phyloP scores from a whole-genome alignment of 2,329 filamentous ascomycete species.

The Penicillium expansum region DNA sequence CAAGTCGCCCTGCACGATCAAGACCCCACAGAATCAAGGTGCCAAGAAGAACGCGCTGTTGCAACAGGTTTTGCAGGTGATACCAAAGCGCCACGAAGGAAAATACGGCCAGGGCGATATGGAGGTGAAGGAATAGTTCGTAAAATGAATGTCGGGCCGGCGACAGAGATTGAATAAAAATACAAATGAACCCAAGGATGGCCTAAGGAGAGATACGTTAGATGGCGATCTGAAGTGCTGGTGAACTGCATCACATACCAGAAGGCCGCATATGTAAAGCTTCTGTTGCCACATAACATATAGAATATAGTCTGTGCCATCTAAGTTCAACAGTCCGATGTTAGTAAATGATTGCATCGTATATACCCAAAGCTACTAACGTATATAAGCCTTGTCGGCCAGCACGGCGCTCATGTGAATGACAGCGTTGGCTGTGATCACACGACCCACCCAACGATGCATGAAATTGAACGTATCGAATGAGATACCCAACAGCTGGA shows the following conservation, averaged over 20 bases:
- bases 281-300: slow-evolving; percentile 28
- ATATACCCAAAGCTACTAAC: slow-evolving; percentile 16
- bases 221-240: not conserved
- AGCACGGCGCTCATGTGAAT: slow-evolving; percentile 57
- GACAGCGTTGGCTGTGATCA: slow-evolving; percentile 65
- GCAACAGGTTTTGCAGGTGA: slow-evolving; percentile 30
- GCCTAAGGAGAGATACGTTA: slow-evolving; percentile 30
- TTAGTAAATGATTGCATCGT: not conserved
- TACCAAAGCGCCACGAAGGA: slow-evolving; percentile 42
- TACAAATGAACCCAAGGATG: slow-evolving; percentile 38
- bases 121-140: slow-evolving; percentile 45
- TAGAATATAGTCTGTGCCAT: slow-evolving; percentile 55
- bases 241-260: slow-evolving; percentile 37
- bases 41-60: slow-evolving; percentile 31
- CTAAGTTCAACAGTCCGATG: slow-evolving; percentile 4
- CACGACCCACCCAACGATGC: slow-evolving; percentile 76
- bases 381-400: slow-evolving; percentile 17
- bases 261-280: slow-evolving; percentile 32
- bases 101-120: slow-evolving; percentile 41
- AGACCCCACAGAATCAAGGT: slow-evolving; percentile 36
- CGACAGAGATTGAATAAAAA: slow-evolving; percentile 43
- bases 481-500: slow-evolving; percentile 72
- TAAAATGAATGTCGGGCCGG: slow-evolving; percentile 45
- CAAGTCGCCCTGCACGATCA: slow-evolving; percentile 46
- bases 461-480: slow-evolving; percentile 94